These are phyloP conservation scores for Neurospora sp. DNA, from an alignment of 2,329 filamentous ascomycete genomes.

Conservation along the genomic window DNA sequence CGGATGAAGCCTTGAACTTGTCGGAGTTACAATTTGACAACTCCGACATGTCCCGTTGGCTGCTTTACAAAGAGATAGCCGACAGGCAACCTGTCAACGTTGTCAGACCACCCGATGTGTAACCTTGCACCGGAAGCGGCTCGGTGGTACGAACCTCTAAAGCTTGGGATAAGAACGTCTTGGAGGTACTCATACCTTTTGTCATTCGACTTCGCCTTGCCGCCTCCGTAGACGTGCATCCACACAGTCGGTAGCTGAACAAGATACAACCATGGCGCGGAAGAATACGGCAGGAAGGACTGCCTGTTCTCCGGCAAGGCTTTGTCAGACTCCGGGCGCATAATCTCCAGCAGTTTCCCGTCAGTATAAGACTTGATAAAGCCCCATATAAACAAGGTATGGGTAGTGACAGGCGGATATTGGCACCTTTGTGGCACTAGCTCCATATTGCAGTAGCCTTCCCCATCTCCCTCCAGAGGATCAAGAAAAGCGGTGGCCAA, in stretches of 20 bases:
- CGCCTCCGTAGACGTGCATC: not conserved
- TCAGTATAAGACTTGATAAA: not conserved
- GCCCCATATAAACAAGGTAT: not conserved
- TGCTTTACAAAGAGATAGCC: not conserved
- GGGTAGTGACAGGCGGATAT: not conserved
- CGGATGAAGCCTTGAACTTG: too few species aligned
- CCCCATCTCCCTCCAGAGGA: not conserved
- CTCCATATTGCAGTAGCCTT: not conserved
- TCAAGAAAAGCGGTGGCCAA: not conserved
- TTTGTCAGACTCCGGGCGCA: not conserved
- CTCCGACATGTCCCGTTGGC: not conserved
- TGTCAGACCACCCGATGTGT: not conserved
- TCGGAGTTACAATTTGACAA: not conserved
- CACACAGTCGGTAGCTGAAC: not conserved
- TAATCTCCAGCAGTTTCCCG: not conserved
- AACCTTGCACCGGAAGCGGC: not conserved
- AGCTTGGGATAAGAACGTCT: not conserved
- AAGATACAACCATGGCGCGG: not conserved
- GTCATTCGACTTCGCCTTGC: not conserved
- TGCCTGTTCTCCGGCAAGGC: not conserved
- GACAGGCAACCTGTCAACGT: not conserved
- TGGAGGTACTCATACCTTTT: not conserved
- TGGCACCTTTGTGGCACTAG: not conserved
- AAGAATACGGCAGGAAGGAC: not conserved
- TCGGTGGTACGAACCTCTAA: not conserved